Base-by-base conservation (phyloP, 768 basidiomycete genomes). In the Termitomyces sp. region DNA sequence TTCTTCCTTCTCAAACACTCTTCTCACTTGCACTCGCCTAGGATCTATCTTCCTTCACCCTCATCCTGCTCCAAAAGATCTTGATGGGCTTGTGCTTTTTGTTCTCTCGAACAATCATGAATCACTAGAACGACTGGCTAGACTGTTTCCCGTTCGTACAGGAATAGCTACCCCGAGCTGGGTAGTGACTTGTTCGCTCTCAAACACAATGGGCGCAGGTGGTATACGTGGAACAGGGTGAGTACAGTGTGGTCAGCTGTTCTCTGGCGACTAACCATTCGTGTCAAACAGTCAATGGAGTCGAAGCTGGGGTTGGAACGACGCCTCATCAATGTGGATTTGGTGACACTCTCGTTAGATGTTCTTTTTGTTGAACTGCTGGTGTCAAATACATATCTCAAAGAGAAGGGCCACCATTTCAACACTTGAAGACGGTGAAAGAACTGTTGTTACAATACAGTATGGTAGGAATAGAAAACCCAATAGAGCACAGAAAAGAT, bases 131-230 rank as follows among this genome's bases (percentile, higher is more conserved):
- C 74, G 84, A 51, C 82, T 79, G 1, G 67, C 78, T 2, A 79
- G 87, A 44, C 70, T 93, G n/a, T 88, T 95, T 64, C 93, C 93
- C 4, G 79, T 90, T 24, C 82, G 93, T 19, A 96, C 93, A 2
- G 91, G 91, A 3, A 75, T 93, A 2, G 68, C 82, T 9, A 76
- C 80, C 1, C 89, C 91, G 1, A 88, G 91, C 62, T 95, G 92
- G 90, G 61, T 91, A 6, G 75, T 91, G 17, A 72, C 85, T 3
- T 77, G 81, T 10, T 68, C 68, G 14, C 65, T 68, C 12, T 75
- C 82, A 19, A 87, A 87, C 59, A 63, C 55, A 43, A 67, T 78
- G 17, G 90, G 88, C 5, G 84, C 88, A 11, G 88, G 80, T n/a
- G 92, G 87, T 1, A 71, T 92, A 19, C 67, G 79, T 12, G 91